Percentiles rank a stretch among this genome's conserved stretches.
Evolutionary conservation across 495 filamentous ascomycete genomes (phyloP).

Genomic region (Xylaria bambusicola): DNA sequence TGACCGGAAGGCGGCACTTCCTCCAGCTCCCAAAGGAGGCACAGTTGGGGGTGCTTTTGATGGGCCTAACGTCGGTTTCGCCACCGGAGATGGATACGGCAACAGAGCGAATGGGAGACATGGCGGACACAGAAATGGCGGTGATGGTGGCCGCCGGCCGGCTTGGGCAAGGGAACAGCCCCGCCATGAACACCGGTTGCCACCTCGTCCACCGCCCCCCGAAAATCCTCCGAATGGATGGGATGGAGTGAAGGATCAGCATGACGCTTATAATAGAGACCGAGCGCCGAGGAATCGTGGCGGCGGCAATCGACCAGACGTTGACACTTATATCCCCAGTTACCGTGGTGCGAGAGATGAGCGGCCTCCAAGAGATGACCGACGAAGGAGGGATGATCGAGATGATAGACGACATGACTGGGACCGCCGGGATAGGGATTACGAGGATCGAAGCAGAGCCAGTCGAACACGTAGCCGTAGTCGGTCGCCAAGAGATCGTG

Average conservation of each 20-base stretch:
- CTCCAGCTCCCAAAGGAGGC: constrained; percentile 87
- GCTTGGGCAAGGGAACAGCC: constrained; percentile 41
- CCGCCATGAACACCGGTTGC: constrained; percentile 48
- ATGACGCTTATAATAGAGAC: constrained; percentile 37
- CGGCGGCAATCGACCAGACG: constrained; percentile 38
- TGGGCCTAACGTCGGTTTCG: constrained; percentile 49
- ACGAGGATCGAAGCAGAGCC: constrained; percentile 48
- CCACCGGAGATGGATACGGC: constrained; percentile 48
- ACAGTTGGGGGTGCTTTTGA: constrained; percentile 76
- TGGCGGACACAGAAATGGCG: constrained; percentile 38
- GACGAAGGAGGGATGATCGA: constrained; percentile 48
- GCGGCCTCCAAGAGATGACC: constrained; percentile 33
- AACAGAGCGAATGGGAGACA: constrained; percentile 45
- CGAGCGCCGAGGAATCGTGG: constrained; percentile 37
- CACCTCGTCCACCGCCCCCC: constrained; percentile 47
- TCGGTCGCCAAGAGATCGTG: constrained; percentile 51
- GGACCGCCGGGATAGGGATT: constrained; percentile 46
- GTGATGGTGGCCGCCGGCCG: constrained; percentile 44
- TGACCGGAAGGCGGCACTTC: constrained; percentile 72
- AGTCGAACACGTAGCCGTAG: constrained; percentile 53
- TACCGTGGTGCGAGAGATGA: constrained; percentile 45
- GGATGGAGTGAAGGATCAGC: constrained; percentile 41
- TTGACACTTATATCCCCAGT: constrained; percentile 64
- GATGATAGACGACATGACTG: constrained; percentile 38
- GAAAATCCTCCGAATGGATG: constrained; percentile 39